Base-by-base conservation (phyloP, 257 asterid species). In the Nicotiana paniculata region DNA sequence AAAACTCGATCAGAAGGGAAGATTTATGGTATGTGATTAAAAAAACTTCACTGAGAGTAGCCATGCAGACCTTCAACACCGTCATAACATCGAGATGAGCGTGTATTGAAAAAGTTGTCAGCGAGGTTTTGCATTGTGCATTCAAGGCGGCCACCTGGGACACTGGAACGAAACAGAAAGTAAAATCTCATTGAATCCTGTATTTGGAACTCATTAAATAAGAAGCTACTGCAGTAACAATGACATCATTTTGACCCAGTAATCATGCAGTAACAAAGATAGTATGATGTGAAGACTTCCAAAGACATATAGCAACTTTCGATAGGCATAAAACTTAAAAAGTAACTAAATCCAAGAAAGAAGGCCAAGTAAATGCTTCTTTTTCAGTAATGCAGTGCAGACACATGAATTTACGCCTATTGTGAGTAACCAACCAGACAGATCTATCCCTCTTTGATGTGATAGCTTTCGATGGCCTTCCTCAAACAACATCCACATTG, bases 81-180 rank as follows among this genome's bases (percentile, higher is more conserved):
- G 67, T 94, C 83, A 91, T 89, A 90, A 84, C 92, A 84, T 70
- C 93, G 93, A 79, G 98, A 93, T 79, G 98, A 84, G 85, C 77
- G 90, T 13, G 85, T 72, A 84, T 88, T 94, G 81, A 87, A 78
- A 84, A 96, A 96, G 82, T 85, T 94, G 83, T 96, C 99, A 46
- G 98, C 98, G 82, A 96, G 93, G 83, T 96, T 94, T 89, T 96
- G 99, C 99, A 96, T 96, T 84, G 99, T 96, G 83, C 97, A 94
- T 82, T 96, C 99, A 91, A 93, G 85, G 83, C 98, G 98, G 76
- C 99, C 99, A 85, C 99, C 99, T 84, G 90, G 84, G 82, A 92
- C 93, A 87, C 99, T 96, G 79, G 65, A 77, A 82, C 54, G 89
- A 84, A 66, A 75, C 21, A 75, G 63, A 75, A 75, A 51, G 79